A percentile compares a stretch with the other conserved stretches of the same genome.
Evolutionary conservation across 306 rosid species (phyloP).

Genomic region (Quillaja saponaria): DNA sequence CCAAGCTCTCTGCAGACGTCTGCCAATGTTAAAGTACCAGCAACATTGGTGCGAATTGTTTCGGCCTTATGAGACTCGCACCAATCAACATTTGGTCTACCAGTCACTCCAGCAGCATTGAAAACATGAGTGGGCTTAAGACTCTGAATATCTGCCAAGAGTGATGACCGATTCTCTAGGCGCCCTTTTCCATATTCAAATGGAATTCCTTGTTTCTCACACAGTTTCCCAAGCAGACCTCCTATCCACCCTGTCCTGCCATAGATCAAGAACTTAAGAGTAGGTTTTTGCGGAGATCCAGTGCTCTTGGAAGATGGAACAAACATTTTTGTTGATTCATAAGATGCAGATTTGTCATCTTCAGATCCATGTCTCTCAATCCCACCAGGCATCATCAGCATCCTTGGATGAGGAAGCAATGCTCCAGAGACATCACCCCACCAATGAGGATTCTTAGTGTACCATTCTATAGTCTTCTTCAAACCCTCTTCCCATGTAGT

Average conservation of each 20-base stretch:
- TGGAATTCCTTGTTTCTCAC: slow-evolving; percentile 47
- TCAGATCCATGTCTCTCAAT: slow-evolving; percentile 68
- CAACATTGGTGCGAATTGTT: slow-evolving; percentile 47
- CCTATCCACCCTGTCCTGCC: slow-evolving; percentile 63
- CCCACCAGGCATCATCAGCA: slow-evolving; percentile 96
- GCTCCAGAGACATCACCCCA: slow-evolving; percentile 98
- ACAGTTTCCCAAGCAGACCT: slow-evolving; percentile 48
- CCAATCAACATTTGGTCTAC: slow-evolving; percentile 59
- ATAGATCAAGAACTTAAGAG: slow-evolving; percentile 52
- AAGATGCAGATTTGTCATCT: slow-evolving; percentile 49
- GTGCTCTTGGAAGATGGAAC: slow-evolving; percentile 29
- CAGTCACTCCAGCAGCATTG: slow-evolving; percentile 52
- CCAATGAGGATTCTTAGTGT: slow-evolving; percentile 76
- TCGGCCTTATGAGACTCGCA: slow-evolving; percentile 49
- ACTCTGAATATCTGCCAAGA: slow-evolving; percentile 45
- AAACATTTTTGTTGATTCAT: slow-evolving; percentile 21
- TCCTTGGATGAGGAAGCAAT: slow-evolving; percentile 86
- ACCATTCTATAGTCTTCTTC: slow-evolving; percentile 90
- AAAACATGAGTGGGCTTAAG: slow-evolving; percentile 56
- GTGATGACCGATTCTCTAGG: slow-evolving; percentile 44
- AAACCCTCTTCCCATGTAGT: slow-evolving; percentile 87
- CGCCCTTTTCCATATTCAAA: slow-evolving; percentile 51
- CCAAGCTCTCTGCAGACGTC: slow-evolving; percentile 48
- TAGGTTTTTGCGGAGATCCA: slow-evolving; percentile 30
- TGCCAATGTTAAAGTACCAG: slow-evolving; percentile 46